A percentile compares a stretch with the other conserved stretches of the same genome.
Conservation (phyloP, 2,329 filamentous ascomycete species). For the Diaporthe nobilis region DNA sequence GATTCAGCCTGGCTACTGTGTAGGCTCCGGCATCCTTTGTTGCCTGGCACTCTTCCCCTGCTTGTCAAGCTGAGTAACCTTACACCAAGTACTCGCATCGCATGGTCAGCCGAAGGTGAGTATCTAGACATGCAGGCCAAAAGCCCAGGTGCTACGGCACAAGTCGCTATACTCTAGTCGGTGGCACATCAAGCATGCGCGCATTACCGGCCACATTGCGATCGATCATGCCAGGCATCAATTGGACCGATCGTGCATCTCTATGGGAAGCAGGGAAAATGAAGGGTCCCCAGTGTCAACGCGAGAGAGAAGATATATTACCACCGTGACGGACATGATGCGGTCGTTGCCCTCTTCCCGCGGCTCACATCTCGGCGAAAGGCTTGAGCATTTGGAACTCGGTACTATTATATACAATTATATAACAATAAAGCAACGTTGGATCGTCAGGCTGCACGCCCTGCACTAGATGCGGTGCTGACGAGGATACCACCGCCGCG, state of each 20-base stretch:
- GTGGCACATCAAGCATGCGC: not conserved
- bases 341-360: not conserved
- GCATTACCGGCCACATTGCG: not conserved
- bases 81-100: conserved; percentile 32
- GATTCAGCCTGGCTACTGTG: conserved; percentile 19
- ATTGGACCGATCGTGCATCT: conserved; percentile 2
- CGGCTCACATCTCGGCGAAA: not conserved
- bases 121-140: conserved; percentile 10
- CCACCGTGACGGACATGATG: not conserved
- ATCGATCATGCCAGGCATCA: not conserved
- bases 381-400: not conserved
- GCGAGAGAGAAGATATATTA: not conserved
- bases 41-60: conserved; percentile 37
- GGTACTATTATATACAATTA: not conserved
- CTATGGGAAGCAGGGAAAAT: not conserved
- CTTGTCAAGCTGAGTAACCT: conserved; percentile 39
- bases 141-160: not conserved
- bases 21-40: conserved; percentile 14
- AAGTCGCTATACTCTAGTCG: not conserved
- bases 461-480: not conserved
- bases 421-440: not conserved
- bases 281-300: not conserved
- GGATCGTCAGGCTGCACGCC: not conserved
- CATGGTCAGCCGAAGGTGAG: conserved; percentile 28
- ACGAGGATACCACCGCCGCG: conserved; percentile 28